A percentile compares a stretch with the other conserved stretches of the same genome.
Evolutionary conservation across 225 moss, liverwort and hornwort species (phyloP).

Genomic region (Physcomitrellopsis africana): DNA sequence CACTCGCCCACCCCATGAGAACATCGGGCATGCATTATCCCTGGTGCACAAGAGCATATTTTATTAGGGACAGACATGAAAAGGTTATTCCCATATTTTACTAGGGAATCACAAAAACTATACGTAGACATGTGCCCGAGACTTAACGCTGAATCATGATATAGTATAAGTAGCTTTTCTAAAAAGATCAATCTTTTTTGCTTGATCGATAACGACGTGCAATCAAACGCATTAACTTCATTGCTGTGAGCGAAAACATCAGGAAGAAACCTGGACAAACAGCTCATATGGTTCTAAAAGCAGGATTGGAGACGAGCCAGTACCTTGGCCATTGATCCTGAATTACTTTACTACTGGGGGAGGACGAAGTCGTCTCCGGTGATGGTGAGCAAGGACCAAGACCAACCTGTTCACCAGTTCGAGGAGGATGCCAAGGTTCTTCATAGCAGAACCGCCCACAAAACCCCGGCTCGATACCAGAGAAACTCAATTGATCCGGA

Average conservation of each 20-base stretch:
- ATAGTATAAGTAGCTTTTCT: not conserved
- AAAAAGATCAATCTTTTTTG: no score
- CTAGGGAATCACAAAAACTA: not conserved
- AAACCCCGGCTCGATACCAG: slow-evolving; percentile 38
- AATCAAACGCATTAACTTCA: no score
- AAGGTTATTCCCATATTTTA: no score
- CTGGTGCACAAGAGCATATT: slow-evolving; percentile 21
- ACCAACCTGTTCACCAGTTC: slow-evolving; percentile 38
- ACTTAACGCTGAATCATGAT: not conserved
- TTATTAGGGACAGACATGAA: slow-evolving; percentile 12
- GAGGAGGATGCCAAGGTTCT: slow-evolving; percentile 46
- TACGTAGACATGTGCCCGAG: not conserved
- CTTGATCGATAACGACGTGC: no score
- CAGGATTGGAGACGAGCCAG: not conserved
- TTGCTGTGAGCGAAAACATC: no score
- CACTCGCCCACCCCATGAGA: slow-evolving; percentile 62
- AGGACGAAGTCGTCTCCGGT: slow-evolving; percentile 35
- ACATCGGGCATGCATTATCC: slow-evolving; percentile 39
- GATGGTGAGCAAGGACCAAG: slow-evolving; percentile 49
- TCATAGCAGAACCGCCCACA: slow-evolving; percentile 44
- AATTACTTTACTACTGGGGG: slow-evolving; percentile 35
- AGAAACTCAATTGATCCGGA: slow-evolving; percentile 36
- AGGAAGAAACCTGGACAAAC: no score
- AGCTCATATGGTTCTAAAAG: no score
- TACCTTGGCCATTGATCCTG: slow-evolving; percentile 54